phyloP scores from a whole-genome alignment of 1,139 yeast genomes.

The Hanseniaspora uvarum region DNA sequence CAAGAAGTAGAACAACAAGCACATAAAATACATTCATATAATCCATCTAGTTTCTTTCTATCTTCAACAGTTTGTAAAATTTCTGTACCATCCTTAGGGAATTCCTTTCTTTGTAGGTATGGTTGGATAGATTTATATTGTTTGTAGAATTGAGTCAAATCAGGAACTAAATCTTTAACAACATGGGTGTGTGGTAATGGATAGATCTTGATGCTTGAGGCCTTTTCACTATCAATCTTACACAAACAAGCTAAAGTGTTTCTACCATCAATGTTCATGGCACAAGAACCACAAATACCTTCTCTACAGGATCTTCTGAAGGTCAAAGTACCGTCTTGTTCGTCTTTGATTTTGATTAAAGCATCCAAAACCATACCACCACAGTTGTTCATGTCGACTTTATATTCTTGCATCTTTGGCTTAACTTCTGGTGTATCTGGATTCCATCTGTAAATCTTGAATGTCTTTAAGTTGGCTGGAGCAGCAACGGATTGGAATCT shows the following conservation, averaged over 20 bases:
- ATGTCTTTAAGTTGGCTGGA: conserved; percentile 54
- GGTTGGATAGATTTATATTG: conserved; percentile 98
- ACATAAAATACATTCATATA: conserved; percentile 95
- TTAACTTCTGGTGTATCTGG: conserved; percentile 93
- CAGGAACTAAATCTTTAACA: conserved; percentile 94
- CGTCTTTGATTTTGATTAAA: conserved; percentile 83
- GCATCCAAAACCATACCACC: conserved; percentile 99
- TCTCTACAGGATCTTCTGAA: conserved; percentile 98
- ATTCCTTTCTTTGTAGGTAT: conserved; percentile 71
- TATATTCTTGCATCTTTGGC: conserved; percentile 75
- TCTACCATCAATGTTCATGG: conserved; percentile 97
- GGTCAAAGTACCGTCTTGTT: conserved; percentile 89
- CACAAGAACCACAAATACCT: conserved; percentile 99
- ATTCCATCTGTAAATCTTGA: conserved; percentile 94
- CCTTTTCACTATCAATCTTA: conserved; percentile 71
- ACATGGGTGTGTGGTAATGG: conserved; percentile 98
- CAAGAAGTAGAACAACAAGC: conserved; percentile 99
- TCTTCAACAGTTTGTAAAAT: conserved; percentile 84
- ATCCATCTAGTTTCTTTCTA: conserved; percentile 92
- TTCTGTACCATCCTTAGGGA: conserved; percentile 87
- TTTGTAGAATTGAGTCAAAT: conserved; percentile 92
- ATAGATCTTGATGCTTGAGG: conserved; percentile 75
- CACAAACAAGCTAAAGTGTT: conserved; percentile 95
- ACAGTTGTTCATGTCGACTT: conserved; percentile 77
- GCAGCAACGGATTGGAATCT: conserved; percentile 32